A percentile compares a stretch with the other conserved stretches of the same genome.
Evolutionary conservation across 768 basidiomycete species (phyloP).

Genomic region (Tricholomella constricta): DNA sequence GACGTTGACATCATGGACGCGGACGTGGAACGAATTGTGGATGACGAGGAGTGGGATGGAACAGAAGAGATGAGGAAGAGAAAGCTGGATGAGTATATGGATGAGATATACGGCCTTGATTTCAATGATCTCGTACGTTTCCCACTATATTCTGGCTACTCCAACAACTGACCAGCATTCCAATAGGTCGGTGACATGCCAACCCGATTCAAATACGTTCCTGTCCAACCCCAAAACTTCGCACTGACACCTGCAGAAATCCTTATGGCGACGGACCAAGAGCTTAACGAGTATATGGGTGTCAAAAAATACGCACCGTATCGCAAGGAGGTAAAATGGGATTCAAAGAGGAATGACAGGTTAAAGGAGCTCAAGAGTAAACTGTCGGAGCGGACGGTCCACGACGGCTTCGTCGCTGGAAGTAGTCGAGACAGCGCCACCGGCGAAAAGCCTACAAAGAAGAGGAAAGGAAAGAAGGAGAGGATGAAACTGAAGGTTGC

Average conservation of each 20-base stretch:
- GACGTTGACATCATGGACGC: conserved; percentile 60
- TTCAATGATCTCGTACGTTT: conserved; percentile 90
- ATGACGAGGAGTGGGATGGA: conserved; percentile 78
- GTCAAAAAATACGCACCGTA: conserved; percentile 94
- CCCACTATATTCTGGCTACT: background rate
- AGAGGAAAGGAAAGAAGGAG: conserved; percentile 73
- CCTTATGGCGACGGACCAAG: conserved; percentile 86
- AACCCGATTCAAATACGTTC: conserved; percentile 92
- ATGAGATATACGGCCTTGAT: conserved; percentile 86
- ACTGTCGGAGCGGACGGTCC: conserved; percentile 47
- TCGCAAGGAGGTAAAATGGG: conserved; percentile 64
- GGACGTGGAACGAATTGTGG: conserved; percentile 38
- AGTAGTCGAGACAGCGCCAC: conserved; percentile 12
- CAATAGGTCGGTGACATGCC: conserved; percentile 82
- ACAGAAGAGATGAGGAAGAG: conserved; percentile 90
- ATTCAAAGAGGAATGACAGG: conserved; percentile 60
- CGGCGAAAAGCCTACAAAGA: conserved; percentile 45
- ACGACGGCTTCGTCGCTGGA: conserved; percentile 21
- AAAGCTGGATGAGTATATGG: conserved; percentile 86
- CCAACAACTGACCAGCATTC: conserved; percentile 7
- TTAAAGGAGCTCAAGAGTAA: conserved; percentile 73
- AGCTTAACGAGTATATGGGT: conserved; percentile 89
- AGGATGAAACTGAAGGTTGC: conserved; percentile 49
- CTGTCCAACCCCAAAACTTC: conserved; percentile 61
- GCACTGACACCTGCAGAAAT: conserved; percentile 84